Conservation (phyloP, 2,329 filamentous ascomycete genomes). For the Aspergillus hiratsukae region DNA sequence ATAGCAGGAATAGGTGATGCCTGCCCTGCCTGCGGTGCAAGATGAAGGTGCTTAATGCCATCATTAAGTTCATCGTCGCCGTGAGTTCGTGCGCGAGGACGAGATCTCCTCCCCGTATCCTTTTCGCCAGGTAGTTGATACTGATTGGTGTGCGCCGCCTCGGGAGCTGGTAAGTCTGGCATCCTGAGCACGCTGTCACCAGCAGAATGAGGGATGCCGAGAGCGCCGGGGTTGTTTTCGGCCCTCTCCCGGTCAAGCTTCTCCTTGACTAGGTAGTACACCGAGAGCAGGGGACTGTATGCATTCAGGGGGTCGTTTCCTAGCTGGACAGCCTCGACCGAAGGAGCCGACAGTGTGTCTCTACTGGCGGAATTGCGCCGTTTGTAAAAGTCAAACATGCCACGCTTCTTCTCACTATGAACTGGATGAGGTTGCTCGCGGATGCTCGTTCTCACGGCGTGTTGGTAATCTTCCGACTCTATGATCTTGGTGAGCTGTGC, state of each 20-base stretch:
- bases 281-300: conserved; percentile 83
- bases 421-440: conserved; percentile 59
- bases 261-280: conserved; percentile 95
- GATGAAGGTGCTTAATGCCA: conserved; percentile 61
- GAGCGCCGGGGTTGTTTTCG: conserved; percentile 56
- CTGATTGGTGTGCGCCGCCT: conserved; percentile 83
- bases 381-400: conserved; percentile 97
- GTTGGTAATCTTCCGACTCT: conserved; percentile 90
- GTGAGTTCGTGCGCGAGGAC: conserved; percentile 84
- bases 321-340: conserved; percentile 75
- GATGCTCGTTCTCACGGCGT: conserved; percentile 68
- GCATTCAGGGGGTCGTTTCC: conserved; percentile 88
- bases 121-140: conserved; percentile 90
- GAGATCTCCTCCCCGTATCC: conserved; percentile 74
- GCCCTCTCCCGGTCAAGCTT: conserved; percentile 76
- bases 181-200: conserved; percentile 57
- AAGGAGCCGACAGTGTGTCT: conserved; percentile 80
- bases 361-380: conserved; percentile 84
- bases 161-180: conserved; percentile 73
- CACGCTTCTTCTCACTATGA: conserved; percentile 71
- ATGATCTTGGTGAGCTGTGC: conserved; percentile 78
- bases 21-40: conserved; percentile 46
- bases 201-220: conserved; percentile 53
- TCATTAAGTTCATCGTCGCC: conserved; percentile 88
- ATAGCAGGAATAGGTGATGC: conserved; percentile 50